Base-by-base conservation (phyloP, 306 rosid species). In the Fragaria ananassa region DNA sequence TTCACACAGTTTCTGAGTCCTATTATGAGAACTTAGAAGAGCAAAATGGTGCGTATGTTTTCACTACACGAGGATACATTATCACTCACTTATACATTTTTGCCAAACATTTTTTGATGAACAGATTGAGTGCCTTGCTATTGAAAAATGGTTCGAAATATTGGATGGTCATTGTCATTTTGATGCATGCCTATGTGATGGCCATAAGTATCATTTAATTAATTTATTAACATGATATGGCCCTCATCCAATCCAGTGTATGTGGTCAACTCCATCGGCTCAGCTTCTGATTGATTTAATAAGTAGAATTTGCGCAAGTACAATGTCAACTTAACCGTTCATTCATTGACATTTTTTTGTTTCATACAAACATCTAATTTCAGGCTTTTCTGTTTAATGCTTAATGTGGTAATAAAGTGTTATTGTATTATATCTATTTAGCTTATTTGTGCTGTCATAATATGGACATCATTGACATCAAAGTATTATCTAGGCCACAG, bases 1-100 rank as follows among this genome's bases (percentile, higher is more conserved):
- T 95, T 83, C 87, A 87, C 72, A 84, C 87, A 0, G 90, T 95
- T 60, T 87, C 92, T 29, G 87, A 88, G 83, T 92, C 97, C 74
- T 86, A 80, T 80, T 69, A 85, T n/a, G 87, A 89, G 61, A 81
- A 91, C 72, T 86, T 82, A 49, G 74, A 87, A n/a, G 85, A 87
- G 85, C 91, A 88, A 87, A 81, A 65, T 78, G 97, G 99, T 95
- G 67, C 68, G 90, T 37, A 46, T 75, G 68, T 58, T 2, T 81
- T 39, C 58, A 41, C 35, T 27, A 5, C 39, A 11, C 34, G 17
- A 18, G 21, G 19, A 25, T 57, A 21, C 1, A 5, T 6, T 18
- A n/a, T 23, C n/a, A 15, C 14, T 74, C 10, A 17, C 1, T 18
- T 25, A 34, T n/a, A 56, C 2, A 42, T 8, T 44, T 31, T 17